phyloP scores from a whole-genome alignment of 306 rosid species.

The Rosa lucieae region DNA sequence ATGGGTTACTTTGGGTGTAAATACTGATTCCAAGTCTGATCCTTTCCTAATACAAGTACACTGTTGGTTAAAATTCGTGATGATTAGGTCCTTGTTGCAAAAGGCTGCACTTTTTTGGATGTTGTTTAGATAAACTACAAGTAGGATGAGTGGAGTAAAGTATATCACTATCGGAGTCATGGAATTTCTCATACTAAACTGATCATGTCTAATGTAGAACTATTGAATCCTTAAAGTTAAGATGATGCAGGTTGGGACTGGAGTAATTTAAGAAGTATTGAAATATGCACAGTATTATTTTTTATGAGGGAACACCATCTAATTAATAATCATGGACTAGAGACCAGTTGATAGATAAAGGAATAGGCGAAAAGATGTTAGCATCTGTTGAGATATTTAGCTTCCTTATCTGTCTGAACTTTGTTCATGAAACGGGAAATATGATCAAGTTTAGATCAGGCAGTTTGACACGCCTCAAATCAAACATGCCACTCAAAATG shows the following conservation, averaged over 20 bases:
- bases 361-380: not conserved
- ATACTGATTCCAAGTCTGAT: no score
- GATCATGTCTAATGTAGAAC: not conserved
- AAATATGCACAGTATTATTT: not conserved
- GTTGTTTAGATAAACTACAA: not conserved
- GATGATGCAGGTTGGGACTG: not conserved
- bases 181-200: not conserved
- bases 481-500: constrained; percentile 72
- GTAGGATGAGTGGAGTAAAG: not conserved
- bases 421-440: constrained; percentile 60
- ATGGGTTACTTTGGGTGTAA: not conserved
- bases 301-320: not conserved
- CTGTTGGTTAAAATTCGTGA: no score
- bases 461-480: constrained; percentile 50
- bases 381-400: not conserved
- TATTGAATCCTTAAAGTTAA: not conserved
- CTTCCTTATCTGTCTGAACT: not conserved
- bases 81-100: not conserved
- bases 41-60: no score
- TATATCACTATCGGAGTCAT: not conserved
- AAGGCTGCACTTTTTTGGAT: not conserved
- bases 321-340: not conserved
- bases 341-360: not conserved
- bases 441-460: constrained; percentile 93
- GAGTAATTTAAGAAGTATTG: not conserved